Percentiles rank a stretch among this genome's conserved stretches.
Evolutionary conservation across 176 grass and related monocot species (phyloP).

Genomic region (Oryza meridionalis): DNA sequence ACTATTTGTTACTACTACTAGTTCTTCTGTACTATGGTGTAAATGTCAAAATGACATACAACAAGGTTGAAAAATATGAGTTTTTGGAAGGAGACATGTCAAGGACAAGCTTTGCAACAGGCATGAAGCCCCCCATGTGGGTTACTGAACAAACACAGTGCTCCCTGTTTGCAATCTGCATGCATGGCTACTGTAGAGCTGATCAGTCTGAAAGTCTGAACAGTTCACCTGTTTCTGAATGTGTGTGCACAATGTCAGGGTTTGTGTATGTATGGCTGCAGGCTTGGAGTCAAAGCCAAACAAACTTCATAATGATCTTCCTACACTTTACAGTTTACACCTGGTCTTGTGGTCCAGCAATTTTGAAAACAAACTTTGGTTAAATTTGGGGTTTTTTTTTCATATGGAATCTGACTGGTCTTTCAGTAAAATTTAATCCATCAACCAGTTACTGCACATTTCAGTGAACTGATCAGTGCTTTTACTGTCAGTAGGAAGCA

Average conservation of each 20-base stretch:
- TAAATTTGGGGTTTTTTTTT: not conserved
- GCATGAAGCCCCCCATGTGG: conserved; percentile 28
- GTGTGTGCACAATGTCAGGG: not conserved
- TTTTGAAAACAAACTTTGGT: not conserved
- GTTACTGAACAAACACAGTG: conserved; percentile 9
- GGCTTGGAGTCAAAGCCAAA: conserved; percentile 40
- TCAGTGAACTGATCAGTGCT: not conserved
- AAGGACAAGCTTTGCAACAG: conserved; percentile 25
- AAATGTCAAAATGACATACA: not conserved
- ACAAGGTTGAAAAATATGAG: not conserved
- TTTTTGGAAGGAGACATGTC: not conserved
- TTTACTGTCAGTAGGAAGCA: not conserved
- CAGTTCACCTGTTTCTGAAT: not conserved
- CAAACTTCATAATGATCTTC: conserved; percentile 10
- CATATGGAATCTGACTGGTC: conserved; percentile 3
- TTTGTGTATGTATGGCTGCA: not conserved
- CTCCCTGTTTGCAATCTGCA: not conserved
- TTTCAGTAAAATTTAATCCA: not conserved
- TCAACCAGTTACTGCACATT: not conserved
- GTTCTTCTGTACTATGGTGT: not conserved
- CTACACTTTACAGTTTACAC: not conserved
- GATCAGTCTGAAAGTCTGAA: conserved; percentile 31
- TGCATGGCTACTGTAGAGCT: not conserved
- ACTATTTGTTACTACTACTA: not conserved
- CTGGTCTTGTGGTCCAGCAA: not conserved